Evolutionary conservation across 805 yeast genomes (phyloP), one percentile per base, ranked within the genome.

Genomic region (Kluyveromyces wickerhamii): DNA sequence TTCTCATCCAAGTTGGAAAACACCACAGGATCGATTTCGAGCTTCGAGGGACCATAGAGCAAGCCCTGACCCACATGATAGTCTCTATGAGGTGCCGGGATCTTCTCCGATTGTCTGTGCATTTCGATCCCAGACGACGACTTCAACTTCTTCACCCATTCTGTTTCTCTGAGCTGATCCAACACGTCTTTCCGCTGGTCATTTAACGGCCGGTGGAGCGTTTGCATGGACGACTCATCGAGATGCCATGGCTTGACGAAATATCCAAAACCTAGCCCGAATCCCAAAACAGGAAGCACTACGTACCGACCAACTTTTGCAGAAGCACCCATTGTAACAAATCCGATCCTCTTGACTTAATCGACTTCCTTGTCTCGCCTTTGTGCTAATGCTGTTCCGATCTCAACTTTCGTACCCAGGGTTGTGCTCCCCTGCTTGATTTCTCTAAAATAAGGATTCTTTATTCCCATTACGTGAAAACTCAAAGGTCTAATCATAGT

Each of bases 21-120:
- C 9, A 79, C 66, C 13, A 84, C 57, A 0, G 95, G 95, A 48
- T 85, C 94, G 17, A 83, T 72, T 37, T 80, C 84, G 42, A 83
- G 61, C 40, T 76, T 71, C 12, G 74, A 69, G 2, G 74, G 72
- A 0, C 94, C 88, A 44, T 72, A 74, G 33, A 86, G 60, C 7
- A 83, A 56, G 1, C 94, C 94, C 33, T 77, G 73, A 0, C 81
- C 77, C 7, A 81, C 85, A 56, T 79, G 81, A 50, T 79, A 72
- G 2, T 52, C 48, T 24, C 68, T 69, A 48, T 80, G 86, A 6
- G 74, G 74, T 28, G 56, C 63, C 0, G 87, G 86, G 26, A 79
- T 62, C 18, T 63, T 47, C 13, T 67, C 60, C 2, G 74, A 68
- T 18, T 66, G 67, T 1, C 54, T 25, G 16, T 30, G 33, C 37